These are phyloP conservation scores for Oryza meridionalis DNA, from an alignment of 176 grass and related monocot genomes.

Conservation along the genomic window DNA sequence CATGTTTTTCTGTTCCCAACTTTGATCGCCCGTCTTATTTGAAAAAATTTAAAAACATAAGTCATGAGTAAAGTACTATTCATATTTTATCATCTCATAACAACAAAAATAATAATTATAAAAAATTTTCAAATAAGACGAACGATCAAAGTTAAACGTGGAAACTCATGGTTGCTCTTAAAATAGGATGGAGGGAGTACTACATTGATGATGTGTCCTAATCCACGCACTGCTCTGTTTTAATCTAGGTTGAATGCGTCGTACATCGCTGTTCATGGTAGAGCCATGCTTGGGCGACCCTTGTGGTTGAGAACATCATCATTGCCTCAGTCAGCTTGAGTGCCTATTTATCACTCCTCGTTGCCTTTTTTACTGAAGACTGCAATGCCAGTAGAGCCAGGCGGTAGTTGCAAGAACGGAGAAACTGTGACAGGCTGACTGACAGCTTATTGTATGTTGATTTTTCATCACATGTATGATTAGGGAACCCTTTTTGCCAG, in stretches of 20 bases:
- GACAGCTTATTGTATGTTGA: slow-evolving; percentile 20
- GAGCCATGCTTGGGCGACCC: slow-evolving; percentile 71
- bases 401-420: background rate
- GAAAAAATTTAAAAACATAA: too few species aligned
- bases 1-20: too few species aligned
- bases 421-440: background rate
- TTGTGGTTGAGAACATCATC: slow-evolving; percentile 90
- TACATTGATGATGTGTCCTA: slow-evolving; percentile 21
- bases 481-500: background rate
- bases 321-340: slow-evolving; percentile 46
- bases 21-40: too few species aligned
- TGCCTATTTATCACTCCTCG: background rate
- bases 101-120: too few species aligned
- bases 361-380: background rate
- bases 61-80: too few species aligned
- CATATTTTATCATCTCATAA: too few species aligned
- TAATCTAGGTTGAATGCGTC: slow-evolving; percentile 74
- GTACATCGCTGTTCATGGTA: slow-evolving; percentile 85
- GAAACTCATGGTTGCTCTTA: too few species aligned
- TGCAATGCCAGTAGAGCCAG: background rate
- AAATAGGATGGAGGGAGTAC: too few species aligned
- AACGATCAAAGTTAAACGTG: too few species aligned
- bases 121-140: too few species aligned
- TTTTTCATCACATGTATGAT: slow-evolving; percentile 20
- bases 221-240: slow-evolving; percentile 22